Percentiles rank a stretch among this genome's conserved stretches.
These are phyloP conservation scores for Cystobasidiaceae sp. DNA, from an alignment of 1,284 basidiomycete species.

Conservation along the genomic window DNA sequence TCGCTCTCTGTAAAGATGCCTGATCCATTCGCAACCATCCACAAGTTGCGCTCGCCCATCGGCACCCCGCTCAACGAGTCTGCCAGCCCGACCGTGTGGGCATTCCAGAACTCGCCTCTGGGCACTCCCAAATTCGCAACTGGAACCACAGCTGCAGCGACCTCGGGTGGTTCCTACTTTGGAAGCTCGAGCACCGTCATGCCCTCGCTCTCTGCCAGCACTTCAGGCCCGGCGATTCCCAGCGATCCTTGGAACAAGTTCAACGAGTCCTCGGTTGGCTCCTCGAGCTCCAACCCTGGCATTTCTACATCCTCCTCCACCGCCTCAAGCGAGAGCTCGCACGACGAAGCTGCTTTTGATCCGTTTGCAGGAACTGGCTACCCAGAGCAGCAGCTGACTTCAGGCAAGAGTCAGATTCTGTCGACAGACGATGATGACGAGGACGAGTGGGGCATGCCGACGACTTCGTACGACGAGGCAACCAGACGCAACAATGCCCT, in stretches of 20 bases:
- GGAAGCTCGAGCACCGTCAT: no score
- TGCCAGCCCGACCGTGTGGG: slow-evolving; percentile 15
- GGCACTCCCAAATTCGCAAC: slow-evolving; percentile 22
- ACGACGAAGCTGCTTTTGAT: slow-evolving; percentile 13
- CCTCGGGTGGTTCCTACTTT: slow-evolving; percentile 9
- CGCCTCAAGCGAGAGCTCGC: slow-evolving; percentile 24
- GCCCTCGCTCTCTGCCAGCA: not conserved
- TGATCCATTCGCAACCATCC: no score
- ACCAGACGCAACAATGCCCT: not conserved
- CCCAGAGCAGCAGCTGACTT: not conserved
- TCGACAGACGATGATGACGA: slow-evolving; percentile 9
- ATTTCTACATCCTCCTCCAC: slow-evolving; percentile 25
- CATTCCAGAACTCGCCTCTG: slow-evolving; percentile 23
- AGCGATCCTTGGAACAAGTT: slow-evolving; percentile 27
- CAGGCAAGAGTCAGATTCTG: slow-evolving; percentile 27
- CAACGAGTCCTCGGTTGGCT: not conserved
- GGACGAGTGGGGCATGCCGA: slow-evolving; percentile 28
- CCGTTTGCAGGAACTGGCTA: not conserved
- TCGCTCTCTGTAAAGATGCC: slow-evolving; percentile 12
- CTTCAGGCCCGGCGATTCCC: slow-evolving; percentile 12
- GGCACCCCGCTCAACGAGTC: slow-evolving; percentile 36
- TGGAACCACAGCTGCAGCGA: not conserved
- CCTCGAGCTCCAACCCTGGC: slow-evolving; percentile 12
- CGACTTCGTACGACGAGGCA: slow-evolving; percentile 11
- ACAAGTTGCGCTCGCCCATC: slow-evolving; percentile 39